Evolutionary conservation across 148 eudicot species (phyloP), one percentile per base, ranked within the genome.

Genomic region (Fagopyrum esculentum): DNA sequence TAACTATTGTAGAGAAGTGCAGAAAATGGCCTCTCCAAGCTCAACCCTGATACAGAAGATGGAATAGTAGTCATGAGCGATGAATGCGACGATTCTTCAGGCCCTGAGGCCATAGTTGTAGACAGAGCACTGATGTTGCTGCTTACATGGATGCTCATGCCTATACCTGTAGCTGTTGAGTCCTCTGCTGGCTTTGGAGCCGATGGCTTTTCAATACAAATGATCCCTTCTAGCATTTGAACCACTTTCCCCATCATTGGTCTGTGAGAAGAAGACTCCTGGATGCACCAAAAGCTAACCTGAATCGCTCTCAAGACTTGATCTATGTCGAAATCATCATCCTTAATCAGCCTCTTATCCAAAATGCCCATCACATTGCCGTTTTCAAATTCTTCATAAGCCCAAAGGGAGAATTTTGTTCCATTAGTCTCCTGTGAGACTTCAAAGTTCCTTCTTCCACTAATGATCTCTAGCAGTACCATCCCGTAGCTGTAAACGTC

Each of bases 211-310:
- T 84, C 86, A 11, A 93, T 86, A 73, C 81, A 89, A 47, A 82
- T 61, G 40, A 93, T 78, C 26, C 98, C 98, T 81, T 93, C 98
- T 2, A 93, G 72, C 97, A 93, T 89, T 73, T 89, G 93, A 66
- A 93, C 96, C 15, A 93, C 97, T 79, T 83, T 91, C 29, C 97
- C 94, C 94, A 93, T 93, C 83, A 73, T 85, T 0, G 97, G 94
- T 82, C 98, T 86, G 16, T 83, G 89, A 71, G 91, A 83, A 9
- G 94, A 91, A 60, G 91, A 92, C 78, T 93, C 92, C 79, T 89
- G 92, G 45, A 93, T 93, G 77, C 98, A 93, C 98, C 97, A 93
- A 81, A 93, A 91, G 72, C 98, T 84, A 56, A 89, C 92, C 76
- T 76, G 50, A 69, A 93, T 75, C 8, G 84, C 91, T 61, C 97